Percentiles rank a stretch among this genome's conserved stretches.
Conservation (phyloP, 495 filamentous ascomycete genomes). For the Neurospora sp. region DNA sequence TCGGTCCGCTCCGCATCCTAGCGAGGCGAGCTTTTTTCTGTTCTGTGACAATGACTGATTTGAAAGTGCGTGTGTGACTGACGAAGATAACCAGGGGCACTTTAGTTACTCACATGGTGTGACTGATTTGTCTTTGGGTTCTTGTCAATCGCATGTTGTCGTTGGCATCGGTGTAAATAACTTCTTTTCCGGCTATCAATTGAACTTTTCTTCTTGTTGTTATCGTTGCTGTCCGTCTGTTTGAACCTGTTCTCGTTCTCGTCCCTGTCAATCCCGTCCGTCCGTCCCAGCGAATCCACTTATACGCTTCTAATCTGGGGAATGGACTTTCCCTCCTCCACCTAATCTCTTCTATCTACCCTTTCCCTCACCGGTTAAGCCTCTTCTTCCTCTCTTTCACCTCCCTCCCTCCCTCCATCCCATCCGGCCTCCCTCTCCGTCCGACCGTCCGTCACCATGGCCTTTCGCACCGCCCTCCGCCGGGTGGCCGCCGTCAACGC, state of each 20-base stretch:
- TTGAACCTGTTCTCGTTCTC: no score
- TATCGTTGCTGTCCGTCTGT: background rate
- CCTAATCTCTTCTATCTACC: background rate
- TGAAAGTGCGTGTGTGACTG: background rate
- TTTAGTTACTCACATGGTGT: background rate
- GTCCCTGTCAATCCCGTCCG: background rate
- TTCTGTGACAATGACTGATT: background rate
- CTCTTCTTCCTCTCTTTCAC: background rate
- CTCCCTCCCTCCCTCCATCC: background rate
- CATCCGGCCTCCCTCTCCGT: background rate
- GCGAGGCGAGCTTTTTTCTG: background rate
- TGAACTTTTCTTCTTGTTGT: background rate
- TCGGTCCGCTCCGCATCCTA: background rate
- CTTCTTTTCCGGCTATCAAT: background rate
- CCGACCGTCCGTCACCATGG: conserved; percentile 9
- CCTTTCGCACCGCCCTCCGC: conserved; percentile 20
- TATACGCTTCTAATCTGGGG: background rate
- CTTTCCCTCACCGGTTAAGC: background rate
- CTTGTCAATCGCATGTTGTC: background rate
- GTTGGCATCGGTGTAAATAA: background rate
- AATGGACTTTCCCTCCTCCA: background rate
- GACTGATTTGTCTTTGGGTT: background rate
- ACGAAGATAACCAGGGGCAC: background rate
- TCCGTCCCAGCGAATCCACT: background rate
- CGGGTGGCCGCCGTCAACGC: conserved; percentile 17